These are phyloP conservation scores for Alternaria atra DNA, from an alignment of 2,329 filamentous ascomycete species.

Conservation along the genomic window DNA sequence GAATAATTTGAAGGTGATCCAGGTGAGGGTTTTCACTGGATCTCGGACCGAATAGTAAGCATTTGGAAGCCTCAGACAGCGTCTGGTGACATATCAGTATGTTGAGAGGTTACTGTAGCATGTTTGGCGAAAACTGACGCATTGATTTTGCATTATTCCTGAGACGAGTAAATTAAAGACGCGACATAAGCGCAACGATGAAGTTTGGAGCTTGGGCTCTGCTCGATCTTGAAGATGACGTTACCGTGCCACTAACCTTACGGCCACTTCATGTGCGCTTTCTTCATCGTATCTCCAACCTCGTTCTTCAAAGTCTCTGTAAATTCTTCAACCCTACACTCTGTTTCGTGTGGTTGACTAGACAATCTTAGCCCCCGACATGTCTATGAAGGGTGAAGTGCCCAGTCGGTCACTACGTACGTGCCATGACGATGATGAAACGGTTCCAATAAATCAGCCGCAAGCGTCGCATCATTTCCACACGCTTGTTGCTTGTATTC, in stretches of 20 bases:
- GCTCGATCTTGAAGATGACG: conserved; percentile 4
- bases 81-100: neutral
- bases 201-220: conserved; percentile 3
- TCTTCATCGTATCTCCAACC: neutral
- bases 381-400: neutral
- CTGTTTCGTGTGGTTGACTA: neutral
- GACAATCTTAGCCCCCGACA: neutral
- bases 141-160: neutral
- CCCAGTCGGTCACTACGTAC: neutral
- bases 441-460: neutral
- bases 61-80: neutral
- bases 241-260: conserved; percentile 7
- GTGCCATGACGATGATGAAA: neutral
- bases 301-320: neutral
- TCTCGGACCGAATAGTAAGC: conserved; percentile 1
- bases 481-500: neutral
- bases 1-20: conserved; percentile 9
- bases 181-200: neutral
- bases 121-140: neutral
- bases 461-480: neutral
- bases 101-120: conserved; percentile 1
- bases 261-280: neutral
- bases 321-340: neutral
- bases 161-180: neutral
- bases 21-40: neutral